phyloP scores from a whole-genome alignment of 2,329 filamentous ascomycete genomes.

The Microthyrium microscopicum region DNA sequence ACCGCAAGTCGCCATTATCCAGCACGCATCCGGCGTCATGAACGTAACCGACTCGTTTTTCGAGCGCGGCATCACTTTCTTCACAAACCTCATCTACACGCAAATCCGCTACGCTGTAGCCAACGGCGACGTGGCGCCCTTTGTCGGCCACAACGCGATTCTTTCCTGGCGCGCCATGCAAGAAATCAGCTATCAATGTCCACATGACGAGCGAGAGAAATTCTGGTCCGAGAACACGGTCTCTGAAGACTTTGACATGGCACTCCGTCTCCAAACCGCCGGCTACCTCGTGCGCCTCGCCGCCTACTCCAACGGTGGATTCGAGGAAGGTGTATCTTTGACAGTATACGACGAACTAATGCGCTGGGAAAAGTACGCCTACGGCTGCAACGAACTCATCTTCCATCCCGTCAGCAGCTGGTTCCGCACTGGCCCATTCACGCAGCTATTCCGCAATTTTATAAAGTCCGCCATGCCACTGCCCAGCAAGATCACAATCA shows the following conservation, averaged over 20 bases:
- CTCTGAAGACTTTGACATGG: conserved; percentile 72
- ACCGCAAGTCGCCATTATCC: conserved; percentile 62
- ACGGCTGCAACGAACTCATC: conserved; percentile 66
- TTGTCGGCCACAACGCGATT: conserved; percentile 67
- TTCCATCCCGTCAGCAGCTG: conserved; percentile 65
- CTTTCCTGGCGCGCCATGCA: conserved; percentile 62
- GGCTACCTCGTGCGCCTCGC: conserved; percentile 60
- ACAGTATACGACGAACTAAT: conserved; percentile 74
- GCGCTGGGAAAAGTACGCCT: conserved; percentile 77
- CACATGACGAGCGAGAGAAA: conserved; percentile 48
- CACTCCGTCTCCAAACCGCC: conserved; percentile 53
- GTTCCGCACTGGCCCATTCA: conserved; percentile 59
- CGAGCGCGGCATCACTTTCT: conserved; percentile 26
- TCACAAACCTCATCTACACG: conserved; percentile 53
- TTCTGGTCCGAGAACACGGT: conserved; percentile 71
- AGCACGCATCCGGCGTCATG: conserved; percentile 65
- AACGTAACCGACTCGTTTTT: conserved; percentile 56
- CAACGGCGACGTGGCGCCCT: conserved; percentile 61
- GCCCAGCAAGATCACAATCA: conserved; percentile 58
- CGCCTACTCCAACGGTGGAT: conserved; percentile 58
- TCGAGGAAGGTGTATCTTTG: conserved; percentile 69
- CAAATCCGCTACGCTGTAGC: conserved; percentile 64
- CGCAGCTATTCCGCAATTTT: conserved; percentile 60
- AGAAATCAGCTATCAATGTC: conserved; percentile 45
- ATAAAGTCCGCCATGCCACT: conserved; percentile 56